These are phyloP conservation scores for Neurospora africana DNA, from an alignment of 495 filamentous ascomycete species.

Conservation along the genomic window DNA sequence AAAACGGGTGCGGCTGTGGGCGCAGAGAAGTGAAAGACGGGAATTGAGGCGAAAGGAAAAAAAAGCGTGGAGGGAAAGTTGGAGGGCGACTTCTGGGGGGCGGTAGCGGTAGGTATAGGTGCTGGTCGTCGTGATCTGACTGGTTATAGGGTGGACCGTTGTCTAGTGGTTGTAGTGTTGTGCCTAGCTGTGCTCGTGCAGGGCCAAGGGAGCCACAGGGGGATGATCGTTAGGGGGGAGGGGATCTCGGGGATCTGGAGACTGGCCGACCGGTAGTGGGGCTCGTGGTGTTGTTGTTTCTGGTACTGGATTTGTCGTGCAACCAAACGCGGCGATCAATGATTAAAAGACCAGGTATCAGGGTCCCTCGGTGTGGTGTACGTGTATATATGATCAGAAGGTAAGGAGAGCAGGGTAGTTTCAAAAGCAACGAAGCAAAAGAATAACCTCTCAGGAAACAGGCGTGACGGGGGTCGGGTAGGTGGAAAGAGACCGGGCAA, in stretches of 20 bases:
- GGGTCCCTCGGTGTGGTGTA: neutral
- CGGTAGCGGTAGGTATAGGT: neutral
- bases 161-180: neutral
- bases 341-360: neutral
- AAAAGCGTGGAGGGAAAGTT: neutral
- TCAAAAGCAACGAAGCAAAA: neutral
- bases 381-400: neutral
- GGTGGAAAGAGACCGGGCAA: neutral
- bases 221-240: neutral
- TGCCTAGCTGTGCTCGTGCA: neutral
- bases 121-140: neutral
- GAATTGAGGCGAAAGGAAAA: neutral
- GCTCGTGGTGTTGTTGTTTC: neutral
- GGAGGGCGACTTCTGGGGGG: neutral
- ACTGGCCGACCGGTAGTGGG: neutral
- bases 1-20: slow-evolving; percentile 3
- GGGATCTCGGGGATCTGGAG: neutral
- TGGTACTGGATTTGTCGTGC: neutral
- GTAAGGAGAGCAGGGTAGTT: neutral
- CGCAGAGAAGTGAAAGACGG: slow-evolving; percentile 3
- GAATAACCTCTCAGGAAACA: neutral
- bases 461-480: neutral
- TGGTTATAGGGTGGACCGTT: neutral
- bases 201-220: neutral
- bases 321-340: neutral